phyloP scores from a whole-genome alignment of 345 rosid genomes.

The Kandelia obovata region DNA sequence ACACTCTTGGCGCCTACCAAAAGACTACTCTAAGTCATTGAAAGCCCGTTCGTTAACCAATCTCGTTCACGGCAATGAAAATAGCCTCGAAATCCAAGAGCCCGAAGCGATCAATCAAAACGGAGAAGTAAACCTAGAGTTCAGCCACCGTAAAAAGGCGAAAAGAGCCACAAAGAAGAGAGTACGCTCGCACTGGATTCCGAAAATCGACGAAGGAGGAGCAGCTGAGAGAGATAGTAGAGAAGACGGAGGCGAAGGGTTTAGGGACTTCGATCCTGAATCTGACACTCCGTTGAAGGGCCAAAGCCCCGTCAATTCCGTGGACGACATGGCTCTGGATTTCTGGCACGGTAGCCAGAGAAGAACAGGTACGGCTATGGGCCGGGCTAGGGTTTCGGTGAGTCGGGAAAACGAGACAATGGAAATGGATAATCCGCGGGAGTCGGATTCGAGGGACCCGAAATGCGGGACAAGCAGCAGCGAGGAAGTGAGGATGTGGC shows the following conservation, averaged over 20 bases:
- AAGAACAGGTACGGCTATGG: conserved; percentile 17
- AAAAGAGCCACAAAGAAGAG: conserved; percentile 26
- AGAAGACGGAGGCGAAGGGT: conserved; percentile 19
- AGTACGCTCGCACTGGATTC: conserved; percentile 36
- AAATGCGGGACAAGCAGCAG: conserved; percentile 7
- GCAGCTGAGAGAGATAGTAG: conserved; percentile 14
- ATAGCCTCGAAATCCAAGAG: conserved; percentile 29
- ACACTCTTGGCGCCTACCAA: conserved; percentile 39
- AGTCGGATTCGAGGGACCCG: conserved; percentile 26
- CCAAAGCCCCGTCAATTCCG: conserved; percentile 27
- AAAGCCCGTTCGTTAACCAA: conserved; percentile 60
- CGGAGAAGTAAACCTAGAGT: conserved; percentile 25
- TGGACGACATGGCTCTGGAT: conserved; percentile 28
- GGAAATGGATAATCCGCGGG: conserved; percentile 31
- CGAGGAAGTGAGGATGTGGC: conserved; percentile 31
- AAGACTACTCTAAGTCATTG: conserved; percentile 38
- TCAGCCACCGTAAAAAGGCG: conserved; percentile 35
- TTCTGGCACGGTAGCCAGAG: conserved; percentile 34
- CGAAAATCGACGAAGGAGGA: conserved; percentile 20
- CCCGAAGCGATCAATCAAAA: conserved; percentile 22
- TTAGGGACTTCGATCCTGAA: conserved; percentile 27
- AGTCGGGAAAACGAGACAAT: conserved; percentile 27
- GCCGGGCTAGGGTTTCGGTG: conserved; percentile 35
- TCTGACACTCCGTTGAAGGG: conserved; percentile 24
- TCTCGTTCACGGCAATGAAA: conserved; percentile 49